Base-by-base conservation (phyloP, 179 eudicot genomes). In the Beta corolliflora region DNA sequence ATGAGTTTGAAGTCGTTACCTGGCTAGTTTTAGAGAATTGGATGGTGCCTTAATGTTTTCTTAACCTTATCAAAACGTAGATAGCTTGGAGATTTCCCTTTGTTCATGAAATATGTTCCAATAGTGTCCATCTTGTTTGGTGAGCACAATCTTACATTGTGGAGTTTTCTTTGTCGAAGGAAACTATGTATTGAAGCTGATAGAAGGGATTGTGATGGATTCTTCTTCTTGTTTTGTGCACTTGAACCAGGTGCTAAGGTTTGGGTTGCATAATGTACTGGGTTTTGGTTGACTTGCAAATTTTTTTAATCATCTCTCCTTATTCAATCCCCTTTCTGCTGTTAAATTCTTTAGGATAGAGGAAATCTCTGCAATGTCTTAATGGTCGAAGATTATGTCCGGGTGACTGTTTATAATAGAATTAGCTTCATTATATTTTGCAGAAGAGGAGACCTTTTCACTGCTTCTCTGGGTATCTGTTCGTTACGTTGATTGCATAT, bases 31-130 rank as follows among this genome's bases (percentile, higher is more conserved):
- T 76, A 12, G 67, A 5, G 19, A 21, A 60, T 10, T 14, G 23
- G 16, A 8, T 74, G 29, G 16, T 54, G 19, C 25, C 3, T 12
- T 25, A 11, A 15, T 14, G n/a, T 25, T 75, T 45, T 56, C n/a
- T 56, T 19, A 19, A 9, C 4, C 55, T 56, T 75, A 58, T 76
- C 18, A 59, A 31, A 41, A 76, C 19, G 18, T 76, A 76, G 79
- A 14, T 19, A 19, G 56, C 55, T 48, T 75, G 58, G 71, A 63
- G 9, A 11, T 74, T 31, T 80, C 18, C 56, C 16, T 31, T 65
- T 19, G 6, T 14, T n/a, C 13, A 58, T 44, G 13, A 75, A 41
- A 75, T 75, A 9, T 19, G 48, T 67, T 69, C 54, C 46, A 52
- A 41, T 45, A 9, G 3, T 36, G 12, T 18, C 14, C 10, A 70